Base-by-base conservation (phyloP, 2,329 filamentous ascomycete genomes). In the Microdochium nivale region DNA sequence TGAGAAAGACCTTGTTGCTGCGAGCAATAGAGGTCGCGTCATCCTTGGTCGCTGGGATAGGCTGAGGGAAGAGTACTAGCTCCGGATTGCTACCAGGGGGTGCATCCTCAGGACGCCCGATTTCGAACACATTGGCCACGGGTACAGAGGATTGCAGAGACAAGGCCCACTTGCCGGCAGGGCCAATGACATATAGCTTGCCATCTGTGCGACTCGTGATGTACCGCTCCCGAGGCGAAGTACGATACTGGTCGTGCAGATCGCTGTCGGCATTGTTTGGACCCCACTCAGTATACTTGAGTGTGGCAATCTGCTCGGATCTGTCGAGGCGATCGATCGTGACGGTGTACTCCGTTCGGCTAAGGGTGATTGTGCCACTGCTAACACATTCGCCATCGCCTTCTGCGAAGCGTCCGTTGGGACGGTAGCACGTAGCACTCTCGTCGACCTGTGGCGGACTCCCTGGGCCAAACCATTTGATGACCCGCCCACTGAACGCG, bases 251-350 rank as follows among this genome's bases (percentile, higher is more conserved):
- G 49, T 81, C 81, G 60, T 90, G 84, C 7, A 99, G 81, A 65
- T 99, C 94, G 56, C 81, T 81, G 67, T 99, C 92, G 54, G 85
- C 88, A 53, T 87, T 95, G 67, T 99, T 99, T 14, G 91, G 88
- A 0, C 84, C 85, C 94, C 94, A 99, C 67, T 99, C 94, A 11
- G 90, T 87, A 64, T 95, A 99, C 58, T 84, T 91, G 59, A 99
- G 81, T 0, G 89, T 96, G 62, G 90, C 95, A 55, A 99, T 86
- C 8, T 83, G 81, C 53, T 86, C 81, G 1, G 86, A 85, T 3
- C 82, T 84, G 58, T 87, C 80, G 46, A 78, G 80, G 54, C 88
- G 85, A 57, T 90, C 86, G 46, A 99, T 95, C 52, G 80, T 83
- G 54, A 99, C 86, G 5, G 82, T 92, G 68, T 99, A 99, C 66